A percentile compares a stretch with the other conserved stretches of the same genome.
These are phyloP conservation scores for Sphaerulina populicola DNA, from an alignment of 2,329 filamentous ascomycete genomes.

Conservation along the genomic window DNA sequence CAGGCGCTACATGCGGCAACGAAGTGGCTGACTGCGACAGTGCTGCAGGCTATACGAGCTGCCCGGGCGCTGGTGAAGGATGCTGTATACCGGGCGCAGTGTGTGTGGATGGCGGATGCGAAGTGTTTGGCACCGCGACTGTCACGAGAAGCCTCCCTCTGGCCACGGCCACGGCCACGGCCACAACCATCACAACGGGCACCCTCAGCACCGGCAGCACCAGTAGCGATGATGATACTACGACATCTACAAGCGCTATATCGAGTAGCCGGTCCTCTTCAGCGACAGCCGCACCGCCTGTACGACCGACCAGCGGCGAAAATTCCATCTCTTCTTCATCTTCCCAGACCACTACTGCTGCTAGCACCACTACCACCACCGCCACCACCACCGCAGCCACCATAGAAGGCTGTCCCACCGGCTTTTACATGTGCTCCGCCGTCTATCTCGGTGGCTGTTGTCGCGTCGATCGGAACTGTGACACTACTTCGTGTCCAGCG, in stretches of 20 bases:
- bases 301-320: slow-evolving; percentile 36
- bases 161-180: slow-evolving; percentile 5
- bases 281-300: slow-evolving; percentile 35
- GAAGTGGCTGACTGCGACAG: slow-evolving; percentile 53
- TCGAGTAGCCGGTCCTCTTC: slow-evolving; percentile 23
- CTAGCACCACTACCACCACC: no score
- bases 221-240: slow-evolving; percentile 15
- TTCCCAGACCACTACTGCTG: no score
- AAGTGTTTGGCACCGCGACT: slow-evolving; percentile 34
- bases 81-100: slow-evolving; percentile 67
- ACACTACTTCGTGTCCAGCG: slow-evolving; percentile 67
- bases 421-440: slow-evolving; percentile 85
- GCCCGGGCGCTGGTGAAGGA: slow-evolving; percentile 56
- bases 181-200: slow-evolving; percentile 4
- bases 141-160: slow-evolving; percentile 18
- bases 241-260: slow-evolving; percentile 25
- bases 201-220: slow-evolving; percentile 8
- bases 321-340: slow-evolving; percentile 16
- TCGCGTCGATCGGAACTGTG: slow-evolving; percentile 76
- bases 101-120: slow-evolving; percentile 63
- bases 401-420: slow-evolving; percentile 61
- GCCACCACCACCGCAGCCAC: slow-evolving; percentile 34
- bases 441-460: slow-evolving; percentile 78
- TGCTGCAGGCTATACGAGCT: slow-evolving; percentile 54
- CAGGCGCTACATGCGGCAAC: slow-evolving; percentile 56